Evolutionary conservation across 2,329 filamentous ascomycete species (phyloP).

Genomic region (Cladorrhinum sp.): DNA sequence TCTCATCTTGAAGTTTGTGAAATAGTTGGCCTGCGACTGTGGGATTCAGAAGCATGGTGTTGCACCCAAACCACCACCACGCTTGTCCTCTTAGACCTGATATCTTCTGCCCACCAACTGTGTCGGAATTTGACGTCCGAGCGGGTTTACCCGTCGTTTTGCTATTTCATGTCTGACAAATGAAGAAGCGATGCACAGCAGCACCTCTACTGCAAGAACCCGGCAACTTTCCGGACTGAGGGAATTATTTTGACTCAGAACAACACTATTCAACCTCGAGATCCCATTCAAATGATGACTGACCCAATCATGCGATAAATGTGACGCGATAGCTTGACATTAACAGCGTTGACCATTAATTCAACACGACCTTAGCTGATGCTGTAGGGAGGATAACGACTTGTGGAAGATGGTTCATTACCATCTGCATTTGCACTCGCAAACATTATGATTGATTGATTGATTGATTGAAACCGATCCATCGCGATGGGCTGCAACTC

Average conservation of each 20-base stretch:
- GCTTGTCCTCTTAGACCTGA: not conserved
- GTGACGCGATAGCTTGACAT: not conserved
- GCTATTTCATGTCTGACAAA: not conserved
- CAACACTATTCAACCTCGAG: not conserved
- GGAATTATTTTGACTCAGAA: not conserved
- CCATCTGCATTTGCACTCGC: conserved; percentile 4
- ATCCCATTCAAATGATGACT: not conserved
- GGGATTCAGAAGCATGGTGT: conserved; percentile 12
- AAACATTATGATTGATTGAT: not conserved
- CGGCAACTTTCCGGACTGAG: not conserved
- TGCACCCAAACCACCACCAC: not conserved
- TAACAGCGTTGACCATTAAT: not conserved
- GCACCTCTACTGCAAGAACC: conserved; percentile 3
- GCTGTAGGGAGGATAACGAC: not conserved
- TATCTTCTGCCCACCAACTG: not conserved
- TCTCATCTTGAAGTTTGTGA: conserved; percentile 8
- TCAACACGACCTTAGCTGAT: not conserved
- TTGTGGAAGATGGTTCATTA: not conserved
- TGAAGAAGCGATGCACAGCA: not conserved
- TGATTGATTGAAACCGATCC: conserved; percentile 9
- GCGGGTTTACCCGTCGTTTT: not conserved
- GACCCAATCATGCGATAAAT: conserved; percentile 8
- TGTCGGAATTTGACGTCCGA: not conserved
- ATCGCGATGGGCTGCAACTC: not conserved
- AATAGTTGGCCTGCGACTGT: conserved; percentile 2